Evolutionary conservation across 352 stramenopile genomes (phyloP), one percentile per base, ranked within the genome.

Genomic region (Globisporangium perplexum): DNA sequence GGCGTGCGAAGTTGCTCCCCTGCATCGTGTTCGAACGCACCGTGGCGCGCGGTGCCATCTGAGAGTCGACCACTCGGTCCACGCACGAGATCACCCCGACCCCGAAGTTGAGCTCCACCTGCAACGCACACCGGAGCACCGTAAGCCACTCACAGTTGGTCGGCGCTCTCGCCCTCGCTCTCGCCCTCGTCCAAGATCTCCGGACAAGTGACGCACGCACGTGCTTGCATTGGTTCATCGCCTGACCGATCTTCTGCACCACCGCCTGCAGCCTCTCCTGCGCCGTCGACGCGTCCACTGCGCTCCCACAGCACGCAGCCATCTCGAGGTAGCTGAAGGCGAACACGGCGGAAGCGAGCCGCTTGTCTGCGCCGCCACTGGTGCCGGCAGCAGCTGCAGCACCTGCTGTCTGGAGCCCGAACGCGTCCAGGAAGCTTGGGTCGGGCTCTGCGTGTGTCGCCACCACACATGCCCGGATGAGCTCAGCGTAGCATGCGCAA

Each of bases 321-420:
- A 90, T 90, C 60, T 90, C 79, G 41, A 88, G 42, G 35, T 65
- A 90, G 58, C 60, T 87, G 51, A 88, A 87, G 2, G 65, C 56
- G 8, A 68, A 53, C 20, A 73, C 50, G 44, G 31, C 46, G 28
- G 44, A 50, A 14, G 26, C 30, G 47, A 4, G 47, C 11, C 51
- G 31, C 18, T 30, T 30, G 57, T 28, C 36, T 10, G 41, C 23
- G 31, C 23, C 31, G 3, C 33, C 41, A 22, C 36, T 49, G 7
- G 53, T 7, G 36, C 35, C 31, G 35, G 35, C 20, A 26, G 24
- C 11, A 47, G 38, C 26, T 31, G 15, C 28, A 18, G 3, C 15
- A 12, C 20, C 22, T 12, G 14, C 20, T 30, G n/a, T 55, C 50
- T 71, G 66, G 4, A 90, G 50, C 8, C 58, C 65, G 57, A 83